Conservation (phyloP, 495 filamentous ascomycete genomes). For the Daldinia grandis region DNA sequence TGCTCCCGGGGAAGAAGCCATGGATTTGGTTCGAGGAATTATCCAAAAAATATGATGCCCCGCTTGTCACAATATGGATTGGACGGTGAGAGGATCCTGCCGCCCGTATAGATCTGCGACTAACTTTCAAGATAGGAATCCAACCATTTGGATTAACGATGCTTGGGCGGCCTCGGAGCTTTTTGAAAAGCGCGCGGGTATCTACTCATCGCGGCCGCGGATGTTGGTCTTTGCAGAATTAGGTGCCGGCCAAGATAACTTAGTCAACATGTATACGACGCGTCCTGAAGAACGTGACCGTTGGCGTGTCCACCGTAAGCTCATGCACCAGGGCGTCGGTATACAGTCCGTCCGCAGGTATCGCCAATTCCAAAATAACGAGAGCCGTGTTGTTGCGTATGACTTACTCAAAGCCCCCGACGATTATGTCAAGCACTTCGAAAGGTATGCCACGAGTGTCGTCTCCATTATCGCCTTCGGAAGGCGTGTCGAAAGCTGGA, state of each 20-base stretch:
- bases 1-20: conserved; percentile 66
- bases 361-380: conserved; percentile 67
- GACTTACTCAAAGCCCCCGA: conserved; percentile 59
- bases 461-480: conserved; percentile 72
- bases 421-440: conserved; percentile 68
- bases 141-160: conserved; percentile 72
- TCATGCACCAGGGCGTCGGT: conserved; percentile 68
- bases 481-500: conserved; percentile 63
- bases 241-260: conserved; percentile 64
- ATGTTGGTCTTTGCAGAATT: conserved; percentile 70
- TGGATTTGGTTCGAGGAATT: conserved; percentile 72
- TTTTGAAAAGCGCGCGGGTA: conserved; percentile 64
- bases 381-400: conserved; percentile 60
- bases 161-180: conserved; percentile 66
- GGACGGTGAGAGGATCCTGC: conserved; percentile 51
- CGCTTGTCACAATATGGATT: conserved; percentile 70
- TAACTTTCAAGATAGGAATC: conserved; percentile 51
- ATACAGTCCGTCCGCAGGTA: conserved; percentile 68
- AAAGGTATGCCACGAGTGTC: conserved; percentile 70
- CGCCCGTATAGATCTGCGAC: background rate
- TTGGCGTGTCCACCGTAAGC: conserved; percentile 68
- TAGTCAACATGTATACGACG: conserved; percentile 64
- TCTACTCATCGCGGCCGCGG: conserved; percentile 62
- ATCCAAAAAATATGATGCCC: conserved; percentile 60
- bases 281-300: conserved; percentile 61